Evolutionary conservation across 371 early-diverging fungal species (phyloP).

Genomic region (Lichtheimia ornata): DNA sequence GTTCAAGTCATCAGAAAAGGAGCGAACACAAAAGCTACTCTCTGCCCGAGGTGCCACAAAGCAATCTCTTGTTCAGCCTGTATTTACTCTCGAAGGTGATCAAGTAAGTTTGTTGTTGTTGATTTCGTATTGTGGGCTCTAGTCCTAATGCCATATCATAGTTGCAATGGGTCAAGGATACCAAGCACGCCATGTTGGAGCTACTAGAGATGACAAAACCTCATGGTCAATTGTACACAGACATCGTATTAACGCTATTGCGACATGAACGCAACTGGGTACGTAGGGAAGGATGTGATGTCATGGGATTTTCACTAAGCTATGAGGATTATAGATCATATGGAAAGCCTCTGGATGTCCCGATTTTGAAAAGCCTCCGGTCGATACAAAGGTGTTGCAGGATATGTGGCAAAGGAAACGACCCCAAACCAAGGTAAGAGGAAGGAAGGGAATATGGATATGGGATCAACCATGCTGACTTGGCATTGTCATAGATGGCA

Average conservation of each 20-base stretch:
- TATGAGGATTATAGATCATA: constrained; percentile 30
- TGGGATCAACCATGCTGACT: background rate
- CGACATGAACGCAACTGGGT: constrained; percentile 50
- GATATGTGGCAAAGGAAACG: constrained; percentile 20
- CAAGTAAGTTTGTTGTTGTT: constrained; percentile 19
- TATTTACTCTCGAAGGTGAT: constrained; percentile 32
- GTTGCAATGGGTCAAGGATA: constrained; percentile 34
- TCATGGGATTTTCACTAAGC: background rate
- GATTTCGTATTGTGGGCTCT: background rate
- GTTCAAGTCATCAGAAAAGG: constrained; percentile 37
- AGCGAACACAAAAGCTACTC: constrained; percentile 34
- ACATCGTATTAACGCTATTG: constrained; percentile 40
- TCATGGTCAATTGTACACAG: constrained; percentile 48
- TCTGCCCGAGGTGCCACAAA: constrained; percentile 33
- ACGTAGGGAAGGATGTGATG: background rate
- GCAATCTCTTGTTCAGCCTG: constrained; percentile 33
- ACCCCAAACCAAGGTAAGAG: constrained; percentile 1
- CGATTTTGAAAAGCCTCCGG: constrained; percentile 42
- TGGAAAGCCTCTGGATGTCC: constrained; percentile 56
- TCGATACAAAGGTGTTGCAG: constrained; percentile 23
- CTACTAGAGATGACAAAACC: constrained; percentile 38
- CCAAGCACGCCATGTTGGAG: constrained; percentile 17
- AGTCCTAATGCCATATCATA: constrained; percentile 2
- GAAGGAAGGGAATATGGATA: background rate
- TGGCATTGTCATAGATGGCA: constrained; percentile 13